Conservation (phyloP, 2,329 filamentous ascomycete genomes). For the Xylariaceae sp. region DNA sequence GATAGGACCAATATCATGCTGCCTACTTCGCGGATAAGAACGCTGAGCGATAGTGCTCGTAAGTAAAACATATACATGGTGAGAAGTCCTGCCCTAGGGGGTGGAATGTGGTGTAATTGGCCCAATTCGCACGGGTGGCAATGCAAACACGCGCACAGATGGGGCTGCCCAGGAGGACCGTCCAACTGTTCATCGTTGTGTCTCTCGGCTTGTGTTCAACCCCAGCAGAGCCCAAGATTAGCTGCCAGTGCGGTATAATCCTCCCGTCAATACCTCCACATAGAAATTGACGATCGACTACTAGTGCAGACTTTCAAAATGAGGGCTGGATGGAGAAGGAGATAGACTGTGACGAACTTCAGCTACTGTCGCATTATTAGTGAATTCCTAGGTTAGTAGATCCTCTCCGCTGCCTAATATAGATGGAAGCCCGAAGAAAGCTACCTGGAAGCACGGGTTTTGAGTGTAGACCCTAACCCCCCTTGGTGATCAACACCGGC, state of each 20-base stretch:
- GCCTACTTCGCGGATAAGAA: too few relatives aligned
- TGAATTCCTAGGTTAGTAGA: conserved; percentile 31
- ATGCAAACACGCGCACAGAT: conserved; percentile 1
- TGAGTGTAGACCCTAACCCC: too few relatives aligned
- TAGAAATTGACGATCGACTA: conserved; percentile 18
- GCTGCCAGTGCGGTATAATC: conserved; percentile 11
- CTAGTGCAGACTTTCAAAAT: conserved; percentile 6
- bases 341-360: conserved; percentile 20
- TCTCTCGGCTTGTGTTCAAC: background rate
- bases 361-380: conserved; percentile 23
- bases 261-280: conserved; percentile 18
- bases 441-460: too few relatives aligned
- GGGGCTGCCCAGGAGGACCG: background rate
- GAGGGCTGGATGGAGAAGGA: conserved; percentile 13
- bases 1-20: too few relatives aligned
- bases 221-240: conserved; percentile 2
- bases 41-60: too few relatives aligned
- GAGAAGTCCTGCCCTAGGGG: too few relatives aligned
- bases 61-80: too few relatives aligned
- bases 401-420: conserved; percentile 28
- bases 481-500: conserved; percentile 5
- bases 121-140: background rate
- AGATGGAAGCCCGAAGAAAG: conserved; percentile 19
- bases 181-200: background rate
- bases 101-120: conserved; percentile 1